These are phyloP conservation scores for Mucor indicus DNA, from an alignment of 371 early-diverging fungal species.

Conservation along the genomic window DNA sequence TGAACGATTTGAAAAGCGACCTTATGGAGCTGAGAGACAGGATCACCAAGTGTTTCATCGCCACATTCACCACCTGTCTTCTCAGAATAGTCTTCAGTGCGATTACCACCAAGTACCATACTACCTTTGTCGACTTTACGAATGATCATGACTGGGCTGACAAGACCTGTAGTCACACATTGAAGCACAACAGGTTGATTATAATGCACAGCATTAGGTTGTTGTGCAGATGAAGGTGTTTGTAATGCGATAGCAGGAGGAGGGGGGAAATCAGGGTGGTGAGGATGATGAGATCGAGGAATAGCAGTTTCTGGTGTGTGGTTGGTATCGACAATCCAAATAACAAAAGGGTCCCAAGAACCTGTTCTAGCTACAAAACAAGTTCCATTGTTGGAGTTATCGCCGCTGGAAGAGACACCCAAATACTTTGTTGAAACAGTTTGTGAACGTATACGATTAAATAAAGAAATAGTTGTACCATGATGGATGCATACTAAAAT, in stretches of 20 bases:
- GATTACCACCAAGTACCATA: conserved; percentile 67
- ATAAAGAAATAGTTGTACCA: conserved; percentile 77
- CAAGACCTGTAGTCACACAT: conserved; percentile 79
- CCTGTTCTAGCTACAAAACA: conserved; percentile 79
- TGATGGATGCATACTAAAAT: conserved; percentile 74
- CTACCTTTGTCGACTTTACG: conserved; percentile 83
- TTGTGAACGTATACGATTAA: conserved; percentile 85
- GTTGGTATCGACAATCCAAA: conserved; percentile 79
- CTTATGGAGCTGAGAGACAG: conserved; percentile 90
- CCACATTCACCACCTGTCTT: conserved; percentile 44
- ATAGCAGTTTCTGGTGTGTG: conserved; percentile 22
- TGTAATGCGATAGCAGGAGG: conserved; percentile 71
- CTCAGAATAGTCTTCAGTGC: conserved; percentile 50
- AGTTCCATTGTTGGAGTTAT: conserved; percentile 44
- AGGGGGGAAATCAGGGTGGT: conserved; percentile 38
- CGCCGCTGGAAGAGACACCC: conserved; percentile 31
- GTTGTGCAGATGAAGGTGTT: conserved; percentile 65
- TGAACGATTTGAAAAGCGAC: conserved; percentile 81
- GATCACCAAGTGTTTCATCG: conserved; percentile 52
- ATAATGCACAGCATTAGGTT: conserved; percentile 81
- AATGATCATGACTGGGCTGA: conserved; percentile 80
- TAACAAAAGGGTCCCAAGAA: conserved; percentile 85
- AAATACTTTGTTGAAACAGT: conserved; percentile 87
- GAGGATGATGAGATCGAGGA: conserved; percentile 28
- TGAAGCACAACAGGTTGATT: conserved; percentile 83